phyloP scores from a whole-genome alignment of 2,329 filamentous ascomycete species.

The Stagonosporopsis cucurbitacearum region DNA sequence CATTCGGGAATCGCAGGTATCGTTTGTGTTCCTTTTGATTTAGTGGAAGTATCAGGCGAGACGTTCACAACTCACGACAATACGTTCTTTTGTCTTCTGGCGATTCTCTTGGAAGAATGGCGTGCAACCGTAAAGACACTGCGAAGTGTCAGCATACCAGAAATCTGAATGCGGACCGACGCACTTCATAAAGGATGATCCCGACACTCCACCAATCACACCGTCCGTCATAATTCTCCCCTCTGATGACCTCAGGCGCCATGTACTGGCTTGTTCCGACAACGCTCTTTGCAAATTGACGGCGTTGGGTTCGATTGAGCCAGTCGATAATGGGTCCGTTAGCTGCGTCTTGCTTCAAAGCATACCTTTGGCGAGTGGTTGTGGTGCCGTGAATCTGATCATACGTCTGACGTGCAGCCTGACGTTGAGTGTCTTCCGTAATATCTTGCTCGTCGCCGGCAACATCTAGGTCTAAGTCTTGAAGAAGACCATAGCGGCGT shows the following conservation, averaged over 20 bases:
- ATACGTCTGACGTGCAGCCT: conserved; percentile 61
- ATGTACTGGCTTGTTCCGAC: conserved; percentile 98
- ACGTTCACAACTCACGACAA: conserved; percentile 64
- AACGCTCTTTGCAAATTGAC: conserved; percentile 79
- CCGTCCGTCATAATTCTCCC: conserved; percentile 84
- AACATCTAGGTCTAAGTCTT: conserved; percentile 76
- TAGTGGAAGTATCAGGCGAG: conserved; percentile 7
- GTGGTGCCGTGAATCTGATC: conserved; percentile 47
- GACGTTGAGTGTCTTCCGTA: conserved; percentile 54
- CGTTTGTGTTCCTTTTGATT: conserved; percentile 68
- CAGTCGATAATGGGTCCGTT: conserved; percentile 49
- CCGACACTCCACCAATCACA: conserved; percentile 98
- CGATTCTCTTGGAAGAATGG: conserved; percentile 85
- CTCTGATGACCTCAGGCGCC: conserved; percentile 90
- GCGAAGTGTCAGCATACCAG: conserved; percentile 39
- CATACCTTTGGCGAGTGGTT: conserved; percentile 23
- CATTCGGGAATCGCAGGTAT: conserved; percentile 72
- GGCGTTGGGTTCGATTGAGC: conserved; percentile 60
- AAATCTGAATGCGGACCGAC: not conserved
- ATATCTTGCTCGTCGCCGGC: conserved; percentile 76
- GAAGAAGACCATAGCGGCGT: conserved; percentile 78
- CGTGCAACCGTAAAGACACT: conserved; percentile 88
- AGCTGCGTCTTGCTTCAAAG: conserved; percentile 29
- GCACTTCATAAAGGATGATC: conserved; percentile 84
- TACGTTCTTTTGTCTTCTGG: conserved; percentile 84